Conservation (phyloP, 2,329 filamentous ascomycete species). For the Tolypocladium tundrense region DNA sequence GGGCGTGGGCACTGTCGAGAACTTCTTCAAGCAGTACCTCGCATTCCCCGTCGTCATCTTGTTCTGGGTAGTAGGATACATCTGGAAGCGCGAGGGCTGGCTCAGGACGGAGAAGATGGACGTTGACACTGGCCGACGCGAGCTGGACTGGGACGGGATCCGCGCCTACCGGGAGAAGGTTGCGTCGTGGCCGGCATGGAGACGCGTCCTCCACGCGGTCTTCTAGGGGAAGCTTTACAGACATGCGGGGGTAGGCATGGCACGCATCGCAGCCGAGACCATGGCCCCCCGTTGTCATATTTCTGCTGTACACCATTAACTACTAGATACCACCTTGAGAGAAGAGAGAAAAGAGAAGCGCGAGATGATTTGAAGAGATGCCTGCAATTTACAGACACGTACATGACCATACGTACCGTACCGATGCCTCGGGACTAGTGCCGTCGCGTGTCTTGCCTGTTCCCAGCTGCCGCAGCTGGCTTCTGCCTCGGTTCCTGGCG, state of each 20-base stretch:
- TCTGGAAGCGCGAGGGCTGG: constrained; percentile 58
- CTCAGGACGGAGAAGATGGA: constrained; percentile 51
- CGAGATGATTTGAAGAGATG: neutral
- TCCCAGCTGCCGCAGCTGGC: neutral
- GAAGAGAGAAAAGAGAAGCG: neutral
- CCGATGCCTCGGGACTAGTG: neutral
- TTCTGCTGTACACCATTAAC: constrained; percentile 9
- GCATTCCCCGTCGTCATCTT: constrained; percentile 42
- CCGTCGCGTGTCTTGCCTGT: neutral
- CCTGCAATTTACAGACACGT: neutral
- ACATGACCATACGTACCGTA: neutral
- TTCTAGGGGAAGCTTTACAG: constrained; percentile 17
- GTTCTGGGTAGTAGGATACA: constrained; percentile 48
- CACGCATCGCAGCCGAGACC: neutral
- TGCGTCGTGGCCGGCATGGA: constrained; percentile 42
- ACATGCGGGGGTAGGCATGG: neutral
- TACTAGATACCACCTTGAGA: constrained; percentile 11
- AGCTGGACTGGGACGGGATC: constrained; percentile 56
- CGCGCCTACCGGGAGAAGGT: constrained; percentile 41
- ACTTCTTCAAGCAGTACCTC: constrained; percentile 47
- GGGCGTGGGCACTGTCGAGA: constrained; percentile 30
- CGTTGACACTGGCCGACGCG: constrained; percentile 54
- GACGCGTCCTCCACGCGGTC: constrained; percentile 24
- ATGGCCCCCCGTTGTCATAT: constrained; percentile 1
- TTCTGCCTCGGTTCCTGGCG: neutral